Percentiles rank a stretch among this genome's conserved stretches.
Evolutionary conservation across 2,329 filamentous ascomycete genomes (phyloP).

Genomic region (Fusarium austroafricanum): DNA sequence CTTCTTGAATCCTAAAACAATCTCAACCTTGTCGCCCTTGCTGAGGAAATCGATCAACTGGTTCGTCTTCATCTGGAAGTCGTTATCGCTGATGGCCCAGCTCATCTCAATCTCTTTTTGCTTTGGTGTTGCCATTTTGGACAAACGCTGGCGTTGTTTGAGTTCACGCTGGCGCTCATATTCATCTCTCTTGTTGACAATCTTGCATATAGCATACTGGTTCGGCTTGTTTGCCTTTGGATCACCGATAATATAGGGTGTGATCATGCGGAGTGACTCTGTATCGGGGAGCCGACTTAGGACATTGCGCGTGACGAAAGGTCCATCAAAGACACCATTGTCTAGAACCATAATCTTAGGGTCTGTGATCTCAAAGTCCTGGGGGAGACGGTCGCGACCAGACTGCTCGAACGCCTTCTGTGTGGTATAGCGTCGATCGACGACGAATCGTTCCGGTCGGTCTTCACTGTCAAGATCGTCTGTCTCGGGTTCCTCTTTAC

Average conservation of each 20-base stretch:
- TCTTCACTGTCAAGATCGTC: conserved; percentile 27
- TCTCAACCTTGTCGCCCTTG: conserved; percentile 80
- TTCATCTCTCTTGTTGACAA: conserved; percentile 70
- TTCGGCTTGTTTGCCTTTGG: conserved; percentile 38
- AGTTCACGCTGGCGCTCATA: conserved; percentile 56
- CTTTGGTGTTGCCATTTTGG: conserved; percentile 56
- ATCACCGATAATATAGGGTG: conserved; percentile 51
- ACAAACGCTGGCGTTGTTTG: conserved; percentile 59
- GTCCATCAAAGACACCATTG: conserved; percentile 54
- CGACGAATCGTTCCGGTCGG: conserved; percentile 35
- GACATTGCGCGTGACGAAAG: conserved; percentile 53
- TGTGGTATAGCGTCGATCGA: conserved; percentile 53
- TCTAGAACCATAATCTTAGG: conserved; percentile 57
- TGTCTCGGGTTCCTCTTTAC: background rate
- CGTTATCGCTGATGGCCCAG: conserved; percentile 84
- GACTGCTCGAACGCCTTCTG: conserved; percentile 49
- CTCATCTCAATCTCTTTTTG: conserved; percentile 87
- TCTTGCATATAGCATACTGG: conserved; percentile 73
- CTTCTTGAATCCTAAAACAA: conserved; percentile 71
- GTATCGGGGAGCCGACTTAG: conserved; percentile 53
- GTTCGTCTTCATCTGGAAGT: conserved; percentile 77
- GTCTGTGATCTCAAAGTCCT: conserved; percentile 59
- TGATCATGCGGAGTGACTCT: conserved; percentile 57
- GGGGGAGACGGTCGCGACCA: conserved; percentile 54
- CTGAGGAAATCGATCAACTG: conserved; percentile 75